Evolutionary conservation across 106 monocot species (phyloP), one percentile per base, ranked within the genome.

Genomic region (Ottelia alismoides): DNA sequence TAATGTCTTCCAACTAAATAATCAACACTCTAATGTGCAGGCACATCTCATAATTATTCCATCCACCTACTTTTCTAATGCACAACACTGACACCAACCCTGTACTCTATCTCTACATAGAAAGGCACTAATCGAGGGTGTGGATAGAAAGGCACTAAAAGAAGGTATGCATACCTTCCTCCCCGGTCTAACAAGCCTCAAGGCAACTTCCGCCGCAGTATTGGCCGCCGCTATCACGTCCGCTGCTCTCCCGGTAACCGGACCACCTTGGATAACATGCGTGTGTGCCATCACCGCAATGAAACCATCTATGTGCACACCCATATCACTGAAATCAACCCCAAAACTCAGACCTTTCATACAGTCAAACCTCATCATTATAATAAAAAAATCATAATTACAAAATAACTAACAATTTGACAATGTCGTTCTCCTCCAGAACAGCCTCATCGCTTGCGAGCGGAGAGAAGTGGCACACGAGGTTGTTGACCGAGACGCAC

Each of bases 401-500:
- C 21, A 52, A 16, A 18, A 23, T 22, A 6, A 18, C 70, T 54
- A 57, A 81, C 83, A 93, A 83, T 40, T 93, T 93, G 16, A 98
- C 84, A 58, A 98, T 49, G 51, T 98, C 89, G 30, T 82, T 82
- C 44, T 74, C 76, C 51, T 81, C 85, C 59, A 98, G 53, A 11
- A 82, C 78, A 5, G 74, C 52, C 29, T 89, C 96, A 52, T 89
- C 96, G 11, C 65, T 71, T 1, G 63, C 69, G 3, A 89, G 70
- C 0, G 96, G 96, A 1, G 89, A 98, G 58, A 79, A 89, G 64
- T 98, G 96, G 44, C 89, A 89, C 0, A 89, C 82, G 0, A 58
- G 77, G 57, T 89, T 98, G 67, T 98, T 98, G 27, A 98, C 89
- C 1, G 96, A 98, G 11, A 98, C 29, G 61, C 89, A 89, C 1